Evolutionary conservation across 2,329 filamentous ascomycete genomes (phyloP), one percentile per base, ranked within the genome.

Genomic region (Acrodontium crateriforme): DNA sequence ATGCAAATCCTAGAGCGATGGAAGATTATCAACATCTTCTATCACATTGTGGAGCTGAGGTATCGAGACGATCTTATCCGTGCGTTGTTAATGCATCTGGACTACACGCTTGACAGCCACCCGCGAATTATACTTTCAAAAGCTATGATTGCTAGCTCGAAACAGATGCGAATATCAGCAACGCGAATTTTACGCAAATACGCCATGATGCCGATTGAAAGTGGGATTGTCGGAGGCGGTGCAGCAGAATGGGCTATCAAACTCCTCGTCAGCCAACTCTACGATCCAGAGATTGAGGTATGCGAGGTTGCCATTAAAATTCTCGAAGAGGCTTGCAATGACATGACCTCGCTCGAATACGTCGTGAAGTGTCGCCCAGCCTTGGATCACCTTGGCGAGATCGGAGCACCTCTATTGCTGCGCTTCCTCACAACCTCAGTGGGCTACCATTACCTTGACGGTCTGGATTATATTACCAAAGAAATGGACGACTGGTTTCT

Each of bases 401-500:
- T 98, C 38, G 89, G 89, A 2, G 89, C 91, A 10, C 89, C 91
- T 1, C 63, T 98, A 13, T 68, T 98, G 4, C 63, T 98, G 28
- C 78, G 89, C 21, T 98, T 98, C 54, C 56, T 98, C 29, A 94
- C 85, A 0, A 95, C 87, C 1, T 94, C 85, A 2, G 87, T 94
- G 32, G 89, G 89, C 27, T 98, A 98, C 49, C 85, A 95, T 54
- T 98, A 98, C 54, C 67, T 98, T 5, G 84, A 95, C 49, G 89
- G 85, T 0, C 64, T 98, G 23, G 91, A 98, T 58, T 98, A 98
- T 51, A 98, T 98, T 54, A 94, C 85, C 36, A 89, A 92, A 50
- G 91, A 98, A 53, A 98, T 98, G 89, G 89, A 98, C 43, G 91
- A 98, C 56, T 98, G 89, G 89, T 98, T 95, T 49, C 65, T 98